phyloP scores from a whole-genome alignment of 1,284 basidiomycete genomes.

The Sanghuangporus baumii region DNA sequence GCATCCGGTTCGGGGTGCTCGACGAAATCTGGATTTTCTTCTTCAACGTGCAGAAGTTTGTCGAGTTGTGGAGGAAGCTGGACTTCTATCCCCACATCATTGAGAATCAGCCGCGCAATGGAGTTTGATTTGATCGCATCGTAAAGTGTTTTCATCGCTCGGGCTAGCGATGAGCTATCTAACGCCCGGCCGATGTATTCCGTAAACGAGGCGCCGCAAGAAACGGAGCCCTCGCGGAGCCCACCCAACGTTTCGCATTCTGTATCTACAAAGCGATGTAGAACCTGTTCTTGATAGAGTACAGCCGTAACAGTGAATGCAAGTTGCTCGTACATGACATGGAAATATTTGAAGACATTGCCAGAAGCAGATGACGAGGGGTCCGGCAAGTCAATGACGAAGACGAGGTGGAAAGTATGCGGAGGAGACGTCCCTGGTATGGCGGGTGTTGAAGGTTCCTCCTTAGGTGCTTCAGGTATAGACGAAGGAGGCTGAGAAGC shows the following conservation, averaged over 20 bases:
- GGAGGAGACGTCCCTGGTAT: conserved; percentile 43
- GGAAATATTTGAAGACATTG: conserved; percentile 74
- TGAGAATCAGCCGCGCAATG: conserved; percentile 71
- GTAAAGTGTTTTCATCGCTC: conserved; percentile 69
- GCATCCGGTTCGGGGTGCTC: conserved; percentile 46
- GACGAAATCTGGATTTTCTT: conserved; percentile 37
- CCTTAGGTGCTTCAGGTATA: not conserved
- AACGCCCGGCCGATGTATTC: conserved; percentile 56
- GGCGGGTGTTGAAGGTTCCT: conserved; percentile 15
- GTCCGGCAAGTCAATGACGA: conserved; percentile 87
- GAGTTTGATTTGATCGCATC: conserved; percentile 66
- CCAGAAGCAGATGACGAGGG: conserved; percentile 74
- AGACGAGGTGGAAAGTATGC: conserved; percentile 81
- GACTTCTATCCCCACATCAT: conserved; percentile 71
- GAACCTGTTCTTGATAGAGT: conserved; percentile 80
- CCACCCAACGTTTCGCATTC: conserved; percentile 67
- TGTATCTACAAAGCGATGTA: conserved; percentile 74
- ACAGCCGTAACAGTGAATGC: conserved; percentile 86
- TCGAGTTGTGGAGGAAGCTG: conserved; percentile 79
- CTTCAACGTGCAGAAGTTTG: conserved; percentile 56
- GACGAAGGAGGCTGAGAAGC: not conserved
- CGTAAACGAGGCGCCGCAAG: conserved; percentile 49
- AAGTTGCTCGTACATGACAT: conserved; percentile 82
- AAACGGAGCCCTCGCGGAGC: conserved; percentile 52
- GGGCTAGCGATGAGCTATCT: conserved; percentile 63